Conservation (phyloP, 495 filamentous ascomycete species). For the Daldinia childiae region DNA sequence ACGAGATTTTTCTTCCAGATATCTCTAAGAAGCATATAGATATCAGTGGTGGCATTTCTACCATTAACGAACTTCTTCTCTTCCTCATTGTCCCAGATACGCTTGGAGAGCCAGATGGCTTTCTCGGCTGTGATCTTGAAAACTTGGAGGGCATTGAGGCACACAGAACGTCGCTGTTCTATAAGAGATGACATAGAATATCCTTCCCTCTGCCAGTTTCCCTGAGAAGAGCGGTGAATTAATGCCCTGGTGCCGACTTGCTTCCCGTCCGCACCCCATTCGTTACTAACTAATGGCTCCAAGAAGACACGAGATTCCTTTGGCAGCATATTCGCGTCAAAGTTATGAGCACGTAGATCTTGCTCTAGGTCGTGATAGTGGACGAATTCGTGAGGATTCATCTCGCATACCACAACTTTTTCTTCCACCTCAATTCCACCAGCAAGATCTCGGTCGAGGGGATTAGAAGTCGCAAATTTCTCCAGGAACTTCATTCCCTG, state of each 20-base stretch:
- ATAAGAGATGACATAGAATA: neutral
- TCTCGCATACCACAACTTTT: slow-evolving; percentile 25
- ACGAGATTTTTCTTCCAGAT: slow-evolving; percentile 2
- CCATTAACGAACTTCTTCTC: slow-evolving; percentile 41
- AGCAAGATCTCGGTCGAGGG: slow-evolving; percentile 31
- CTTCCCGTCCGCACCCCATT: slow-evolving; percentile 17
- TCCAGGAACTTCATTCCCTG: slow-evolving; percentile 46
- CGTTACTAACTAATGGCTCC: neutral
- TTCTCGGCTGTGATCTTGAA: slow-evolving; percentile 42
- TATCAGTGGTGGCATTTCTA: slow-evolving; percentile 34
- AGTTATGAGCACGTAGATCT: slow-evolving; percentile 33
- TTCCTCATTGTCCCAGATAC: slow-evolving; percentile 29
- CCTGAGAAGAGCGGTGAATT: slow-evolving; percentile 18
- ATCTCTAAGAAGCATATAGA: slow-evolving; percentile 14
- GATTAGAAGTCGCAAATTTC: slow-evolving; percentile 47
- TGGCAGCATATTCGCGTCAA: slow-evolving; percentile 21
- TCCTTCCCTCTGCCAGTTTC: neutral
- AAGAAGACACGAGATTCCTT: slow-evolving; percentile 10
- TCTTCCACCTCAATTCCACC: slow-evolving; percentile 32
- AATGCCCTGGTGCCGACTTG: slow-evolving; percentile 5
- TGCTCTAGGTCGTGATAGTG: slow-evolving; percentile 38
- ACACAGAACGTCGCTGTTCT: neutral
- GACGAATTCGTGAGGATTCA: slow-evolving; percentile 30
- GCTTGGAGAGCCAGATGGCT: slow-evolving; percentile 50
- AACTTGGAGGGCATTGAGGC: neutral